phyloP scores from a whole-genome alignment of 495 filamentous ascomycete species.

The Penicillium maclennaniae region DNA sequence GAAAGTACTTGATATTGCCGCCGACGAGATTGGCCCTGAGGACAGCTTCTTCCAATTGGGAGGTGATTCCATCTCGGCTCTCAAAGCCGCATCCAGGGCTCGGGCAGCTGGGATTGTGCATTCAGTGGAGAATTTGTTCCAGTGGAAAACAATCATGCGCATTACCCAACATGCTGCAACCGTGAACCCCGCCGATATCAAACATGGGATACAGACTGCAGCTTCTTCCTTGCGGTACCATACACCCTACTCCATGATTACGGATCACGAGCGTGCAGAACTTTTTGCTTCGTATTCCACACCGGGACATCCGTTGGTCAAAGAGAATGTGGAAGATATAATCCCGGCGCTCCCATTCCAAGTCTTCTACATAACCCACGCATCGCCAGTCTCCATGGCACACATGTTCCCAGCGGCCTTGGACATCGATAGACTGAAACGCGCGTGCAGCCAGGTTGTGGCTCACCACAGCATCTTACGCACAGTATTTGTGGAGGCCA shows the following conservation, averaged over 20 bases:
- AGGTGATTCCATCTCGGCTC: slow-evolving; percentile 31
- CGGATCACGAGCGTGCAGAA: not conserved
- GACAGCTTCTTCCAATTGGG: slow-evolving; percentile 29
- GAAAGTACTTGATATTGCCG: slow-evolving; percentile 22
- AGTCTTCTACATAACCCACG: slow-evolving; percentile 17
- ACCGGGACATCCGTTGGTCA: not conserved
- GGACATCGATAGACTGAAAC: slow-evolving; percentile 1
- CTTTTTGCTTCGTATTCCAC: not conserved
- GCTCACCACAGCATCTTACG: too few species aligned
- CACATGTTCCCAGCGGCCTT: not conserved
- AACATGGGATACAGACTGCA: not conserved
- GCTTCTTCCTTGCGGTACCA: slow-evolving; percentile 2
- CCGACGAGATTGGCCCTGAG: slow-evolving; percentile 16
- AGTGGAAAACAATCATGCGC: slow-evolving; percentile 16
- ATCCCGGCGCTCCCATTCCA: slow-evolving; percentile 14
- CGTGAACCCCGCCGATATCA: too few species aligned
- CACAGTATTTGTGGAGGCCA: too few species aligned
- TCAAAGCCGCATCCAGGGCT: slow-evolving; percentile 20
- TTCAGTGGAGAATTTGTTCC: not conserved
- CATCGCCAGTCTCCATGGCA: slow-evolving; percentile 5
- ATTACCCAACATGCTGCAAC: slow-evolving; percentile 3
- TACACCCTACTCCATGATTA: slow-evolving; percentile 5
- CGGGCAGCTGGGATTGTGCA: slow-evolving; percentile 9
- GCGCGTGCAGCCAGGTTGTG: slow-evolving; percentile 15
- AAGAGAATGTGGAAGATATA: slow-evolving; percentile 13